Evolutionary conservation across 768 basidiomycete species (phyloP).

Genomic region (Leccinum subgranulosum): DNA sequence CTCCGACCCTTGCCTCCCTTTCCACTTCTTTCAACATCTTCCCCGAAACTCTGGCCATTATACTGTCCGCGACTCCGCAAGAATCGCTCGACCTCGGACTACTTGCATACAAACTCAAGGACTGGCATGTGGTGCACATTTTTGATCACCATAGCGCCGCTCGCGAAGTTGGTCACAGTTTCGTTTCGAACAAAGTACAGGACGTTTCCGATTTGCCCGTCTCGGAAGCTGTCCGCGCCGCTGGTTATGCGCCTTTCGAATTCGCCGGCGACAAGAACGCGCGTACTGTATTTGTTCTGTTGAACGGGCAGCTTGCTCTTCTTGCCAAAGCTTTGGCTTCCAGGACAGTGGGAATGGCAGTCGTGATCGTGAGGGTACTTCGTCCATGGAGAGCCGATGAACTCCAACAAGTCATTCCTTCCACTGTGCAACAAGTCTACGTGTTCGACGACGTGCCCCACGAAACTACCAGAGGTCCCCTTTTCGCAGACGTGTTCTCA

Average conservation of each 20-base stretch:
- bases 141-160: constrained; percentile 84
- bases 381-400: constrained; percentile 76
- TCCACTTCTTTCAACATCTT: constrained; percentile 57
- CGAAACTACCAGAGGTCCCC: constrained; percentile 53
- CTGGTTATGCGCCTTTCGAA: constrained; percentile 75
- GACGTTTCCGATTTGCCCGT: constrained; percentile 33
- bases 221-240: constrained; percentile 46
- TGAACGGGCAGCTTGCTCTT: constrained; percentile 77
- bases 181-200: constrained; percentile 37
- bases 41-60: constrained; percentile 62
- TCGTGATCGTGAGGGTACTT: constrained; percentile 73
- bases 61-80: constrained; percentile 82
- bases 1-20: constrained; percentile 73
- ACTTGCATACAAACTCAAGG: constrained; percentile 67
- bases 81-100: constrained; percentile 77
- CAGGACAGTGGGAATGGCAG: constrained; percentile 50
- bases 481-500: constrained; percentile 73
- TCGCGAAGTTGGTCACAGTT: constrained; percentile 67
- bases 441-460: constrained; percentile 79
- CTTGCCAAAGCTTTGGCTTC: constrained; percentile 51
- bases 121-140: constrained; percentile 77
- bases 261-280: constrained; percentile 68
- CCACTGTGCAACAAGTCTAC: constrained; percentile 55
- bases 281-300: constrained; percentile 60
- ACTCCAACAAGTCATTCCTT: constrained; percentile 59